phyloP scores from a whole-genome alignment of 2,329 filamentous ascomycete species.

The Lachnellula cervina region DNA sequence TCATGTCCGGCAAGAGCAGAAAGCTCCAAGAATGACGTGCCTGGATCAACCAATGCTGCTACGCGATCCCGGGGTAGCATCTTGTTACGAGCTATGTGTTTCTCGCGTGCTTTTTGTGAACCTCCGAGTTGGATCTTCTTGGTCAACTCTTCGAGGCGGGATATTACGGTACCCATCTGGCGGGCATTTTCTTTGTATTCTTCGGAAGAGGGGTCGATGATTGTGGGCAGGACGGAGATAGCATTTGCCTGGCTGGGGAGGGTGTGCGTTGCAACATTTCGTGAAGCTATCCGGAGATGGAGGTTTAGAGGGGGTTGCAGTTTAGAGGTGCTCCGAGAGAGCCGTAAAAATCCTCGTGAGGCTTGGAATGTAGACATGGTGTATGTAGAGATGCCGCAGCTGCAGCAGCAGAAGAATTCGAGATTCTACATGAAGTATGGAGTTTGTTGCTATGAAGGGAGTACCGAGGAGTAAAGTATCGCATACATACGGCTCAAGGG shows the following conservation, averaged over 20 bases:
- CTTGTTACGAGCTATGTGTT: conserved; percentile 83
- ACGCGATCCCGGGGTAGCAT: conserved; percentile 92
- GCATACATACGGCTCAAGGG: conserved; percentile 13
- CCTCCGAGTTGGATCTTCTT: conserved; percentile 70
- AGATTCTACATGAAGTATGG: conserved; percentile 17
- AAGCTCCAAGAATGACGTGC: conserved; percentile 88
- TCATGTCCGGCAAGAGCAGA: conserved; percentile 84
- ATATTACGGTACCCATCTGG: conserved; percentile 71
- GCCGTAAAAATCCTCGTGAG: conserved; percentile 40
- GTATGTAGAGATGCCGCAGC: conserved; percentile 10
- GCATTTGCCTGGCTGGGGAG: conserved; percentile 76
- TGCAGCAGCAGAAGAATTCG: conserved; percentile 11
- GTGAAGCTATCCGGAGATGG: conserved; percentile 8
- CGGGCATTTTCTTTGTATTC: conserved; percentile 77
- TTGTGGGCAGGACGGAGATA: conserved; percentile 72
- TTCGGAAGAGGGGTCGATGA: conserved; percentile 69
- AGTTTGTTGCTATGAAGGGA: conserved; percentile 2
- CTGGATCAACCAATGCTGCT: conserved; percentile 80
- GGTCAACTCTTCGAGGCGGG: conserved; percentile 65
- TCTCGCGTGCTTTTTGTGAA: conserved; percentile 73
- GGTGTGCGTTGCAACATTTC: conserved; percentile 66
- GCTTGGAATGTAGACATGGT: conserved; percentile 46
- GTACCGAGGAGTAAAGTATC: background rate
- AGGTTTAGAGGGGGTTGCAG: conserved; percentile 27
- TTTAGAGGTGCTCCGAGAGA: conserved; percentile 40